Conservation (phyloP, 306 rosid genomes). For the Ceratonia siliqua region DNA sequence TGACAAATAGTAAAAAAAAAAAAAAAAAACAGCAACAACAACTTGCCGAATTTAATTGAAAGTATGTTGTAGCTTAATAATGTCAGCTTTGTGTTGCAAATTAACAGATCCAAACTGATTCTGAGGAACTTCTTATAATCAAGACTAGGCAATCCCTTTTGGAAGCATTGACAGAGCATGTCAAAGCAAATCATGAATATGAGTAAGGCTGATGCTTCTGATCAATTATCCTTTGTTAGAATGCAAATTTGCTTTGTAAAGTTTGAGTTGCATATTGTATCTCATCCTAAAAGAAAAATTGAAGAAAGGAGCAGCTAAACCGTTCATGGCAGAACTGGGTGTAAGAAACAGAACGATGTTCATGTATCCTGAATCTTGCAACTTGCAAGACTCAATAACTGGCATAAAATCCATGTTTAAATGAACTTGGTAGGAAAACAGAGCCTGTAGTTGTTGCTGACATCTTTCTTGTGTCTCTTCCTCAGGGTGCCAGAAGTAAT, state of each 20-base stretch:
- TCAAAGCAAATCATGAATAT: constrained; percentile 65
- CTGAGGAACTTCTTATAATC: constrained; percentile 72
- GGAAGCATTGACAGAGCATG: constrained; percentile 66
- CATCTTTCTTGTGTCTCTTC: neutral
- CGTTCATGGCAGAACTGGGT: neutral
- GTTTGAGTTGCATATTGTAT: neutral
- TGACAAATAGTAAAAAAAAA: neutral
- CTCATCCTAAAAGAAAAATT: neutral
- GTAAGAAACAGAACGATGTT: neutral
- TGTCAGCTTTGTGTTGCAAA: constrained; percentile 4
- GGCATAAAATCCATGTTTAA: neutral
- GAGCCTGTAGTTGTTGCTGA: neutral
- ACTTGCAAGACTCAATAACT: neutral
- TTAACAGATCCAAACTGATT: constrained; percentile 60
- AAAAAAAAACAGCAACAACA: too few relatives aligned
- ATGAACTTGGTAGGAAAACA: neutral
- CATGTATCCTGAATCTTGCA: neutral
- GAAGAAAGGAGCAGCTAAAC: neutral
- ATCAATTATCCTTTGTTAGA: neutral
- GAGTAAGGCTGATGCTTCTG: constrained; percentile 49
- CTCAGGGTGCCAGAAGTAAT: constrained; percentile 73
- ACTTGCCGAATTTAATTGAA: neutral
- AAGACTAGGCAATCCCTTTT: constrained; percentile 77
- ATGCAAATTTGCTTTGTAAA: neutral
- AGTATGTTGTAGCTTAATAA: constrained; percentile 3